Base-by-base conservation (phyloP, 345 rosid species). In the Clarkia xantiana region DNA sequence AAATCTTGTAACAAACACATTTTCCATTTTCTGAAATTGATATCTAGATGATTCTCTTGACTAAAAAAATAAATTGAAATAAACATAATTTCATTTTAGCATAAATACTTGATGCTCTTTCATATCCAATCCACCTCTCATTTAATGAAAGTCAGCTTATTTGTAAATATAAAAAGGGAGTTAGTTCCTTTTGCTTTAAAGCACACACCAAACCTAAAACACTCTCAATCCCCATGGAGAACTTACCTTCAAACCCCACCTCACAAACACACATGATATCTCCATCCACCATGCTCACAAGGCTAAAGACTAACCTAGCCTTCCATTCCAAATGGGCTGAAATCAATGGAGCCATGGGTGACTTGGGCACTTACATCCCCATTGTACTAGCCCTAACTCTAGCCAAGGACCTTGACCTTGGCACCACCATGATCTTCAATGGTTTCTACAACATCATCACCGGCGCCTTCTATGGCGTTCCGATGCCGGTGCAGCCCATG, bases 401-500 rank as follows among this genome's bases (percentile, higher is more conserved):
- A 0, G 80, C 89, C 69, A 78, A 63, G 47, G 76, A 81, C 65
- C 82, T 88, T 52, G 70, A 88, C 60, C 58, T 88, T 7, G 94
- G 97, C 46, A 81, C 89, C 4, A 80, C 97, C 0, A 45, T 88
- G 18, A 76, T 88, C 45, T 81, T 84, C 78, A 84, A 82, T 0
- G 93, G 89, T 0, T 10, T 78, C 8, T 84, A 79, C 74, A 84
- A 84, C 78, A 54, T 72, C 4, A 52, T 84, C 57, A 84, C 94
- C 0, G 89, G 86, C 40, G 86, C 77, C 29, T 29, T 79, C 9
- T 81, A 84, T 42, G 94, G 93, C 0, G 93, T 84, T 10, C 93
- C 89, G 2, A 81, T 88, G 94, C 93, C 94, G 7, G 97, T 88
- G n/a, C 94, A 88, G 52, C 94, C 94, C 42, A 79, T 88, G 94